Evolutionary conservation across 2,329 filamentous ascomycete genomes (phyloP), one percentile per base, ranked within the genome.

Genomic region (Talaromyces sp.): DNA sequence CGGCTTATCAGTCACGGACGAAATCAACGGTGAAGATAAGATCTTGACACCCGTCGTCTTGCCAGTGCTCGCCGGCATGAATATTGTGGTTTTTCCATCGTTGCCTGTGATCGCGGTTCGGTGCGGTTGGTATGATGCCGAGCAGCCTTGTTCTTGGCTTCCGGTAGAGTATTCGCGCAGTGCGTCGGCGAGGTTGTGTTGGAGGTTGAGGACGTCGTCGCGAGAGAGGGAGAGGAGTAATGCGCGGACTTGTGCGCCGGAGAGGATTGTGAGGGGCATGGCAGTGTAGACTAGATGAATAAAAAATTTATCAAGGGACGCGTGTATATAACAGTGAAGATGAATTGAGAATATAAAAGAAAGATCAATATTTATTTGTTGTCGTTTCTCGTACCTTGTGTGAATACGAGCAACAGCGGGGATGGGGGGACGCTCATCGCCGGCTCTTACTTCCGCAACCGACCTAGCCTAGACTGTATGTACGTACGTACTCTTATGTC

Each of bases 131-230:
- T 86, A 88, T 10, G 82, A 80, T 1, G 85, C 84, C 63, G 83
- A 85, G 69, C 85, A 88, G 40, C 83, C 84, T 40, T 85, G 79
- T 43, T 84, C 82, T 64, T 89, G 86, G 27, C 82, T 84, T 3
- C 85, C 83, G 15, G 86, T 88, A 0, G 87, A 89, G 71, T 90
- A 91, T 72, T 87, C 85, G 70, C 87, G 85, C 4, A 90, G 78
- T 0, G 86, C 85, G 66, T 88, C 84, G 27, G 84, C 83, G 5
- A 90, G 82, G 27, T 81, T 83, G 68, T 81, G 76, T 67, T 88
- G 86, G 7, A 89, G 77, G n/a, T 82, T 76, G 29, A 82, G 71
- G 31, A 89, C 82, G 69, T 89, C 86, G 62, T 86, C 82, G 61
- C 81, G 82, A 45, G 77, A 83, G 60, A 89, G 78, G 13, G 84